phyloP scores from a whole-genome alignment of 495 filamentous ascomycete species.

The Lepraria neglecta region DNA sequence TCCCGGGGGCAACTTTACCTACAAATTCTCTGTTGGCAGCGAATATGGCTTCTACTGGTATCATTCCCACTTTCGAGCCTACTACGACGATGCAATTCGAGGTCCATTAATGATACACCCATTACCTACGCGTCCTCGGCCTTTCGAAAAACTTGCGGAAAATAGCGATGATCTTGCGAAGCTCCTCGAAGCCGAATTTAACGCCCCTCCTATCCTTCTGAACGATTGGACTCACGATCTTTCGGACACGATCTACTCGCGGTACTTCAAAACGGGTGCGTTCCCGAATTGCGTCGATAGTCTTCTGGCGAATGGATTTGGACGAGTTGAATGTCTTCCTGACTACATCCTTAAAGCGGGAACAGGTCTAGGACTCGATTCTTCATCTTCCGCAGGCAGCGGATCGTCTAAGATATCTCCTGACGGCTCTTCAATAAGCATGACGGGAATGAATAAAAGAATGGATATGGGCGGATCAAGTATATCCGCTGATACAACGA shows the following conservation, averaged over 20 bases:
- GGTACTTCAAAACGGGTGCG: neutral
- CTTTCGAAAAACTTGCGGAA: neutral
- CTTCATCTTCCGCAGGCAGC: neutral
- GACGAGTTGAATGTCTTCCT: neutral
- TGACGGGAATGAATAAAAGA: neutral
- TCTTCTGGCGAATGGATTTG: neutral
- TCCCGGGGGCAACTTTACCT: neutral
- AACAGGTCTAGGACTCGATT: neutral
- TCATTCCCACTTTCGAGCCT: neutral
- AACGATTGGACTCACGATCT: neutral
- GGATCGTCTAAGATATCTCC: neutral
- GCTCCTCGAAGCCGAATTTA: neutral
- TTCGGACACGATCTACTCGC: neutral
- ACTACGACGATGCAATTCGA: conserved; percentile 1
- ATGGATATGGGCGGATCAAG: no score
- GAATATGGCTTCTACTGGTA: conserved; percentile 4
- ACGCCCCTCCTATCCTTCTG: neutral
- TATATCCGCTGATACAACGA: no score
- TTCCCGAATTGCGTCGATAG: neutral
- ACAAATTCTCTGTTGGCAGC: neutral
- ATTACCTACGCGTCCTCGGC: neutral
- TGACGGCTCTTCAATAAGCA: neutral
- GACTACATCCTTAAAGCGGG: neutral
- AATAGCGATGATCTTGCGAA: neutral
- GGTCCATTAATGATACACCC: conserved; percentile 1